Conservation (phyloP, 2,329 filamentous ascomycete genomes). For the Neonectria neomacrospora region DNA sequence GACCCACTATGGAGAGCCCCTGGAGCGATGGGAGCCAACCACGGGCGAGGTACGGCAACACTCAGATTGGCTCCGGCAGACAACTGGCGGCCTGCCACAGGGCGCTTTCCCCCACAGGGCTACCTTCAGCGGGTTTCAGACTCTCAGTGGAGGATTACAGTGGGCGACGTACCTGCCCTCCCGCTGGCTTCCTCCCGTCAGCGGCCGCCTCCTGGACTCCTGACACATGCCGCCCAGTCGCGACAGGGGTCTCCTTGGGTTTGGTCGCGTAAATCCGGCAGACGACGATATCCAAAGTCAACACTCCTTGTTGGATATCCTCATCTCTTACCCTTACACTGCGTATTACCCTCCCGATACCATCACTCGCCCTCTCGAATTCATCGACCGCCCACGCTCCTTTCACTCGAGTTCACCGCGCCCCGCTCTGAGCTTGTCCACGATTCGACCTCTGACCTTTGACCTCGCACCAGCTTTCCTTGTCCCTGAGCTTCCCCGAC, state of each 20-base stretch:
- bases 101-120: slow-evolving; percentile 22
- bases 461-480: slow-evolving; percentile 29
- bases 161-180: slow-evolving; percentile 19
- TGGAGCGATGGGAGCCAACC: slow-evolving; percentile 31
- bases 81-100: slow-evolving; percentile 3
- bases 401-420: slow-evolving; percentile 20
- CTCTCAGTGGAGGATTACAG: slow-evolving; percentile 16
- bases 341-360: slow-evolving; percentile 31
- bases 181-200: slow-evolving; percentile 16
- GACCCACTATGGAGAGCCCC: slow-evolving; percentile 31
- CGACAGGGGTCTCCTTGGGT: slow-evolving; percentile 47
- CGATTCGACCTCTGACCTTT: slow-evolving; percentile 15
- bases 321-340: slow-evolving; percentile 37
- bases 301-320: slow-evolving; percentile 41
- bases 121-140: slow-evolving; percentile 23
- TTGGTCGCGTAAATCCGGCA: slow-evolving; percentile 44
- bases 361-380: slow-evolving; percentile 20
- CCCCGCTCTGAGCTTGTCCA: slow-evolving; percentile 32
- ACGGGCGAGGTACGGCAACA: slow-evolving; percentile 2
- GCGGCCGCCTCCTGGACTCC: slow-evolving; percentile 31
- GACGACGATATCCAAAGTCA: slow-evolving; percentile 42
- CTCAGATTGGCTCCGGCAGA: slow-evolving; percentile 23
- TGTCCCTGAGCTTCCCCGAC: slow-evolving; percentile 25
- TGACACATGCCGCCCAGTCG: slow-evolving; percentile 48
- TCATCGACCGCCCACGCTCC: slow-evolving; percentile 36